Conservation (phyloP, 208 protist genomes). For the Leishmania turanica region DNA sequence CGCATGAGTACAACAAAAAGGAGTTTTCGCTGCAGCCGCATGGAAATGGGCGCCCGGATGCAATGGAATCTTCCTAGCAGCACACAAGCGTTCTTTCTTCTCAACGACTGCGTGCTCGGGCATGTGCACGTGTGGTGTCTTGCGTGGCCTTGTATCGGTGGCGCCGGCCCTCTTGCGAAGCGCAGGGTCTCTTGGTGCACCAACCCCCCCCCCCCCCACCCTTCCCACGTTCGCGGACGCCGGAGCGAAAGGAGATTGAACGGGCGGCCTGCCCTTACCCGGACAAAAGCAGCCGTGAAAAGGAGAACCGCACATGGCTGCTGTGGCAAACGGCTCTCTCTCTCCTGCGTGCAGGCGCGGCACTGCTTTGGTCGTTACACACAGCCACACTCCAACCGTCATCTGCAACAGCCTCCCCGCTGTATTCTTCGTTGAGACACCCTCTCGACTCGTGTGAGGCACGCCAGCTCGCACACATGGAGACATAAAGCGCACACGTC, state of each 20-base stretch:
- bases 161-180: background rate
- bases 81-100: background rate
- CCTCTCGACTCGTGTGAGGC: background rate
- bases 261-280: background rate
- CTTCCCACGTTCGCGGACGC: background rate
- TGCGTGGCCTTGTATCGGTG: background rate
- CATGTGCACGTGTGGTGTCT: background rate
- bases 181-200: background rate
- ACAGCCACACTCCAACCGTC: background rate
- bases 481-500: background rate
- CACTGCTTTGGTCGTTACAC: background rate
- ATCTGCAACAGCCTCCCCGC: no score
- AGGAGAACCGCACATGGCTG: background rate
- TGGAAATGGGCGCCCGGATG: no score
- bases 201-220: no score
- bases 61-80: background rate
- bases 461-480: background rate
- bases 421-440: background rate
- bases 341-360: background rate
- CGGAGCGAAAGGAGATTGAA: background rate
- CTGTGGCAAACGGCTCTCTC: background rate
- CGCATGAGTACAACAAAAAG: background rate
- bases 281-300: background rate
- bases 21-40: background rate
- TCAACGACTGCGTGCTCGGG: background rate